Base-by-base conservation (phyloP, 2,329 filamentous ascomycete genomes). In the Beauveria australis region DNA sequence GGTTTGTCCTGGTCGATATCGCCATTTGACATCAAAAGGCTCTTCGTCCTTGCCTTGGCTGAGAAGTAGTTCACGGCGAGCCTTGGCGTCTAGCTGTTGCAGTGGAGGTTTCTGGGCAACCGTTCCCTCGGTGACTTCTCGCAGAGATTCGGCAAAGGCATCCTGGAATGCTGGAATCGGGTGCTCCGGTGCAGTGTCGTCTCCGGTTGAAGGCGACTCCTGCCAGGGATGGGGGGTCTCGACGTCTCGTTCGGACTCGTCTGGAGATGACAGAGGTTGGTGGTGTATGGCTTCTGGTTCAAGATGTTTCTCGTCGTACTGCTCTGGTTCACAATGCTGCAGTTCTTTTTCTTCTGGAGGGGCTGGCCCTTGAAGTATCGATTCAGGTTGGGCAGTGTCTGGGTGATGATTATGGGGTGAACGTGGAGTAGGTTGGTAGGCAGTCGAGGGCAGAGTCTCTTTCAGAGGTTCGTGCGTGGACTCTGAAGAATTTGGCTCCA, bases 61-160 rank as follows among this genome's bases (percentile, higher is more conserved):
- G 48, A 95, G 78, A 30, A 94, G 79, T 69, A 79, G 78, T 65
- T 85, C 86, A 64, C 86, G 85, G 65, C 89, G 83, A 56, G 75
- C 79, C 67, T 81, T 84, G 43, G 84, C 85, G 72, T 83, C 81
- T 40, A 81, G 73, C 61, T 78, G 77, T 53, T 76, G 77, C 61
- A 81, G 74, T 70, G 80, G 82, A 0, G 82, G 82, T 65, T 85
- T 84, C 10, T 66, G 66, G 6, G 63, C 65, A 14, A 74, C 74
- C 3, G 74, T 71, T 12, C 74, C 76, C n/a, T 77, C 76, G 16
- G 84, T 84, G 40, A 87, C 87, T 69, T 94, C 91, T 61, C 85
- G 76, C 66, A 94, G 84, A 2, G 89, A 93, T 74, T 94, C 91
- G 67, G 89, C 86, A 71, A 95, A 94, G 63, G 91, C 89, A 63